Percentiles rank a stretch among this genome's conserved stretches.
phyloP scores from a whole-genome alignment of 2,329 filamentous ascomycete species.

The Emericellopsis atlantica region DNA sequence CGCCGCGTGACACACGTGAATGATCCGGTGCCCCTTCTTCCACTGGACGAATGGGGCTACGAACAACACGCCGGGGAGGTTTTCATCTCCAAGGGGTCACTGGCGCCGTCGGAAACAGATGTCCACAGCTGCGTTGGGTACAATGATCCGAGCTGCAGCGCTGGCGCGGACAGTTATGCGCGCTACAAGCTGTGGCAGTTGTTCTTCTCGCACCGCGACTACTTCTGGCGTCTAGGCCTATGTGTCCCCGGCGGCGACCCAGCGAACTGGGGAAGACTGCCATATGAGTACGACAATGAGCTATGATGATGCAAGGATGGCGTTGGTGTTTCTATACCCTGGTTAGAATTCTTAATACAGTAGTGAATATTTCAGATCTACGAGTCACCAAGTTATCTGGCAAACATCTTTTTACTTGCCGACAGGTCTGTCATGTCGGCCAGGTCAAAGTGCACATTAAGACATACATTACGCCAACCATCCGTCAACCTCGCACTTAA shows the following conservation, averaged over 20 bases:
- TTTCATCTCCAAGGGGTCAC: slow-evolving; percentile 59
- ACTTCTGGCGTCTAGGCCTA: slow-evolving; percentile 86
- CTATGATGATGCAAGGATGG: neutral
- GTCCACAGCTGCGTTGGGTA: slow-evolving; percentile 61
- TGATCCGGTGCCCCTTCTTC: slow-evolving; percentile 82
- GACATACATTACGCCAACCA: too few relatives aligned
- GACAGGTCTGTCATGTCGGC: too few relatives aligned
- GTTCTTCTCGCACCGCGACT: slow-evolving; percentile 88
- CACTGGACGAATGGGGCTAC: slow-evolving; percentile 81
- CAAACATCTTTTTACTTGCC: too few relatives aligned
- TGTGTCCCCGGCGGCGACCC: slow-evolving; percentile 75
- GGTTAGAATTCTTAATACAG: too few relatives aligned
- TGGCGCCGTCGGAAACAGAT: slow-evolving; percentile 58
- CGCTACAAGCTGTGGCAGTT: slow-evolving; percentile 77
- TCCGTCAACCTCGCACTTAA: too few relatives aligned
- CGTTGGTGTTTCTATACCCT: neutral
- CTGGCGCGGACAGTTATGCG: slow-evolving; percentile 28
- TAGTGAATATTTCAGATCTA: too few relatives aligned
- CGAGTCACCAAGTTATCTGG: too few relatives aligned
- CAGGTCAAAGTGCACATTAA: too few relatives aligned
- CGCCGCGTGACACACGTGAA: slow-evolving; percentile 73
- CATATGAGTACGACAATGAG: slow-evolving; percentile 23
- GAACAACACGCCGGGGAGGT: slow-evolving; percentile 76
- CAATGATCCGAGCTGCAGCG: slow-evolving; percentile 59
- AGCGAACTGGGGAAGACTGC: slow-evolving; percentile 48